Evolutionary conservation across 1,284 basidiomycete genomes (phyloP).

Genomic region (Cutaneotrichosporon sp.): DNA sequence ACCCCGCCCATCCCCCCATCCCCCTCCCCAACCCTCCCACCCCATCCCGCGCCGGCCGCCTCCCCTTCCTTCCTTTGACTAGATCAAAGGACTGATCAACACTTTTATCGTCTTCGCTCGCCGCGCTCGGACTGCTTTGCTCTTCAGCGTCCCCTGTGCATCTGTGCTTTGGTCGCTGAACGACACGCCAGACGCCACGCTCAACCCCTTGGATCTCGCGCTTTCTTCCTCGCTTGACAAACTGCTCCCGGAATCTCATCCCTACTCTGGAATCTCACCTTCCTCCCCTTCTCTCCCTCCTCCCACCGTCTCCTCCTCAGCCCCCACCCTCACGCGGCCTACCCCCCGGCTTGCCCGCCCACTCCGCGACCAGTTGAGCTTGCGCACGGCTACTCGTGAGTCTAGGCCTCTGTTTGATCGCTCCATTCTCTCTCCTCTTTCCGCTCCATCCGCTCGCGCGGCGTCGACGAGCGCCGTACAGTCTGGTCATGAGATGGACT

Average conservation of each 20-base stretch:
- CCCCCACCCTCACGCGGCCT: not conserved
- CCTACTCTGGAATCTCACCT: not conserved
- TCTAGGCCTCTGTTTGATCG: not conserved
- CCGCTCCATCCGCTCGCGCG: no score
- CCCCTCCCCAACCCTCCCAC: not conserved
- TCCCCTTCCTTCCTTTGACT: not conserved
- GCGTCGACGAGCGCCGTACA: not conserved
- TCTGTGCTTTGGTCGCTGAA: no score
- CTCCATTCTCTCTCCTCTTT: not conserved
- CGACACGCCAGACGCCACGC: no score
- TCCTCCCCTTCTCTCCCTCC: not conserved
- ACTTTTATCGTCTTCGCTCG: no score
- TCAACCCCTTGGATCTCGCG: no score
- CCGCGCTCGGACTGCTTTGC: not conserved
- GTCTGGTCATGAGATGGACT: not conserved
- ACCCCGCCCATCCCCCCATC: not conserved
- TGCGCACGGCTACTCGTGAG: slow-evolving; percentile 3
- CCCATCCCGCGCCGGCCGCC: not conserved
- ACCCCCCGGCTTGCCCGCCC: not conserved
- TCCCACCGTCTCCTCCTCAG: no score
- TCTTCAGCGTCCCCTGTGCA: no score
- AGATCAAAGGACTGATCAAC: no score
- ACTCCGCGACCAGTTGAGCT: not conserved
- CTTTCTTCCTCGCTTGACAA: no score
- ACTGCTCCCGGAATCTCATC: no score